Evolutionary conservation across 2,329 filamentous ascomycete species (phyloP).

Genomic region (Aureobasidium zeae): DNA sequence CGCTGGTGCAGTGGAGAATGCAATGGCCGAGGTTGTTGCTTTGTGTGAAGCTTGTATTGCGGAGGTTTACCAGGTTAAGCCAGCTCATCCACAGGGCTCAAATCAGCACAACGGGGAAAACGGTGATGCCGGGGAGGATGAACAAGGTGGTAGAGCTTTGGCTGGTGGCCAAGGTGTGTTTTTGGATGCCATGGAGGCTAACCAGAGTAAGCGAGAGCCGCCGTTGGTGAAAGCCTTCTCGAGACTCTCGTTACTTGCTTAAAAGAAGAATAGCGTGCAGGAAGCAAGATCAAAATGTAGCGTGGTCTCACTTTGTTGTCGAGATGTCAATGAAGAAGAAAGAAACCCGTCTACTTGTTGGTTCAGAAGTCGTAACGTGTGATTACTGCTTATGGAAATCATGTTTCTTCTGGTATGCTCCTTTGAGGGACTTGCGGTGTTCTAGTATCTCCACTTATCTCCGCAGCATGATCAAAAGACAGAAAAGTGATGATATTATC

Average conservation of each 20-base stretch:
- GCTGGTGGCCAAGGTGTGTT: slow-evolving; percentile 37
- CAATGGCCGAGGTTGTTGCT: slow-evolving; percentile 64
- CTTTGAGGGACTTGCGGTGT: too few relatives aligned
- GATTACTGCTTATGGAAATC: too few relatives aligned
- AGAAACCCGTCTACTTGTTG: too few relatives aligned
- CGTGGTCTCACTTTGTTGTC: background rate
- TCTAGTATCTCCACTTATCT: too few relatives aligned
- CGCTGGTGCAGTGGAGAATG: slow-evolving; percentile 64
- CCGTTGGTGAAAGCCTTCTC: slow-evolving; percentile 47
- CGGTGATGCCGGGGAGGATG: slow-evolving; percentile 19
- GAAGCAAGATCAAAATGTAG: background rate
- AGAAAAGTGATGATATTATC: too few relatives aligned
- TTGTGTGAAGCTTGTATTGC: slow-evolving; percentile 56
- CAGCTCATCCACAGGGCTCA: background rate
- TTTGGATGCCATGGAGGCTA: slow-evolving; percentile 36
- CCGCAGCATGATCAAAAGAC: too few relatives aligned
- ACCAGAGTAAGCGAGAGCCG: slow-evolving; percentile 31
- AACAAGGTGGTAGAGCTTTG: slow-evolving; percentile 18
- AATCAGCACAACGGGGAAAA: slow-evolving; percentile 5
- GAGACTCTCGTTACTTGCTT: slow-evolving; percentile 34
- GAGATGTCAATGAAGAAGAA: too few relatives aligned
- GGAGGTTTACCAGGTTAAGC: slow-evolving; percentile 55
- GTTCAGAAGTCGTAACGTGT: too few relatives aligned
- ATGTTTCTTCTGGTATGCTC: too few relatives aligned
- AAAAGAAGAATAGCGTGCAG: too few relatives aligned